These are phyloP conservation scores for Ilex aquifolium DNA, from an alignment of 257 asterid species.

Conservation along the genomic window DNA sequence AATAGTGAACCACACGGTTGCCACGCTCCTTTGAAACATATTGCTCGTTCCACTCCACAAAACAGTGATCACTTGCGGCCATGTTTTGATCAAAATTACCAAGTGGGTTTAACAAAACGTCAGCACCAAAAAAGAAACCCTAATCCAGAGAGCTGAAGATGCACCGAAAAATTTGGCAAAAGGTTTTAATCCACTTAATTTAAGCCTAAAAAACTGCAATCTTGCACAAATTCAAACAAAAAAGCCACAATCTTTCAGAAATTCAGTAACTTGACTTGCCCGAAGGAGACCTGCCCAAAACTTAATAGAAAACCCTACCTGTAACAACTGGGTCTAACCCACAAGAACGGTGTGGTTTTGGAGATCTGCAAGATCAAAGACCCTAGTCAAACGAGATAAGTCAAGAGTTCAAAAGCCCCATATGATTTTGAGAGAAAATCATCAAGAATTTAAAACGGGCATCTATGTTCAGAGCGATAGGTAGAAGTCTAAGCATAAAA, in stretches of 20 bases:
- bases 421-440: not conserved
- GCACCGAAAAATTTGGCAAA: not conserved
- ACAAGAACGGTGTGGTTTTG: not conserved
- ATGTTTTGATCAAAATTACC: constrained; percentile 7
- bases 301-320: not conserved
- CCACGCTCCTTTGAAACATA: constrained; percentile 25
- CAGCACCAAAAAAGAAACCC: not conserved
- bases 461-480: no score
- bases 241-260: not conserved
- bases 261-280: no score
- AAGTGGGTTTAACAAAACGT: not conserved
- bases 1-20: constrained; percentile 32
- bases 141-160: not conserved
- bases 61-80: constrained; percentile 20
- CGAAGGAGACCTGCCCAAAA: not conserved
- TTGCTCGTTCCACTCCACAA: constrained; percentile 39
- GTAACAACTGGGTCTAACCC: not conserved
- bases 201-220: not conserved
- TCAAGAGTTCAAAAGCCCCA: not conserved
- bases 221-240: not conserved
- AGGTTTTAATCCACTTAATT: not conserved
- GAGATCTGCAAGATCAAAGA: not conserved
- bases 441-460: no score
- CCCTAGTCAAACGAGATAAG: not conserved
- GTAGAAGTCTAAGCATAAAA: no score